A percentile compares a stretch with the other conserved stretches of the same genome.
Conservation (phyloP, 2,329 filamentous ascomycete genomes). For the Macroventuria anomochaeta region DNA sequence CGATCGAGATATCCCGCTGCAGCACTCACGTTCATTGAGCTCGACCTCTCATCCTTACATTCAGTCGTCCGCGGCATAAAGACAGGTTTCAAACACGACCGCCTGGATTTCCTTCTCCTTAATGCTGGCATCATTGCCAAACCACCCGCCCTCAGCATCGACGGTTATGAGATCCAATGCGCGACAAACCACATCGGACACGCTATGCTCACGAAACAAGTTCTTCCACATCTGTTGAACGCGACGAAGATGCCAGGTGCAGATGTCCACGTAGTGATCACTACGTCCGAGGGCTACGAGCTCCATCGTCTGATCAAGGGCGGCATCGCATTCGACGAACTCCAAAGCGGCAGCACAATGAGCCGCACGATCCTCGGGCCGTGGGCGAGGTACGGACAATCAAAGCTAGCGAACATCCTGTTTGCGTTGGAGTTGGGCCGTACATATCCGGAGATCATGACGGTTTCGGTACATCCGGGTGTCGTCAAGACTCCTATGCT, state of each 20-base stretch:
- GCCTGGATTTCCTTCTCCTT: conserved; percentile 52
- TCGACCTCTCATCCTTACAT: conserved; percentile 47
- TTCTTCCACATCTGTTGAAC: conserved; percentile 49
- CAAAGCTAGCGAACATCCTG: conserved; percentile 57
- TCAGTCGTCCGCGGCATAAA: conserved; percentile 40
- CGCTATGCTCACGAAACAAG: conserved; percentile 51
- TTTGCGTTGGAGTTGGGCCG: conserved; percentile 50
- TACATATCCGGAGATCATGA: conserved; percentile 51
- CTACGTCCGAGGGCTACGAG: conserved; percentile 39
- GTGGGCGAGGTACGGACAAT: conserved; percentile 53
- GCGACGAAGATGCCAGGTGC: conserved; percentile 44
- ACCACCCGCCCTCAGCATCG: conserved; percentile 43
- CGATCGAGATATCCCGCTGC: conserved; percentile 32
- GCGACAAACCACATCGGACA: conserved; percentile 58
- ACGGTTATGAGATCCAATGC: conserved; percentile 58
- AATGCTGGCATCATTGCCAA: conserved; percentile 52
- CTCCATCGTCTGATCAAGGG: conserved; percentile 17
- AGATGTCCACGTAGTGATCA: conserved; percentile 53
- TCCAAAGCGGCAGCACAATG: conserved; percentile 33
- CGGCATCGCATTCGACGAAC: conserved; percentile 44
- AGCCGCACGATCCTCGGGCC: conserved; percentile 26
- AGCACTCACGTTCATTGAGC: conserved; percentile 40
- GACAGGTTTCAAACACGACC: conserved; percentile 33
- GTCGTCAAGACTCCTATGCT: conserved; percentile 51
- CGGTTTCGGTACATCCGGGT: conserved; percentile 54